Percentiles rank a stretch among this genome's conserved stretches.
These are phyloP conservation scores for Ogataea pilisensis DNA, from an alignment of 805 yeast species.

Conservation along the genomic window DNA sequence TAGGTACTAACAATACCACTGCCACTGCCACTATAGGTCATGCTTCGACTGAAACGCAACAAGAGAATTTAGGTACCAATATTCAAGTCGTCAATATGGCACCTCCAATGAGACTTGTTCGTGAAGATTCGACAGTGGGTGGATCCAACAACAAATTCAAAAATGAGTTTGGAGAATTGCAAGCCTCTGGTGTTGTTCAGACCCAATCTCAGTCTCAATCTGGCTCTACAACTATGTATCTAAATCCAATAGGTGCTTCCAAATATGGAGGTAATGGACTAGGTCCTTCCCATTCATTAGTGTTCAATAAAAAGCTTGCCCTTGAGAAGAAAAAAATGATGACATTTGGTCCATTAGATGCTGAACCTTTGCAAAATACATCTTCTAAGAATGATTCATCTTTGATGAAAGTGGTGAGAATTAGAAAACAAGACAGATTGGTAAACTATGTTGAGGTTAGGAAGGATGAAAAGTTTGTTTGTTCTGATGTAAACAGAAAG, in stretches of 20 bases:
- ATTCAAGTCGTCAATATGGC: conserved; percentile 13
- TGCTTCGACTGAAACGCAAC: background rate
- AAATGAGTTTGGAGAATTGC: conserved; percentile 48
- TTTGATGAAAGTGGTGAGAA: conserved; percentile 15
- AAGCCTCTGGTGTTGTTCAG: conserved; percentile 54
- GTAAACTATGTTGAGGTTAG: conserved; percentile 18
- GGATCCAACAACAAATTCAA: conserved; percentile 17
- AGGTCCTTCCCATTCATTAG: conserved; percentile 56
- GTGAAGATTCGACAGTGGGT: conserved; percentile 24
- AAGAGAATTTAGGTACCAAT: background rate
- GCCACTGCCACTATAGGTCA: background rate
- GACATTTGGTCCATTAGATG: conserved; percentile 20
- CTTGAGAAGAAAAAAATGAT: conserved; percentile 38
- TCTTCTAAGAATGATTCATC: conserved; percentile 4
- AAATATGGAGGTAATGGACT: conserved; percentile 50
- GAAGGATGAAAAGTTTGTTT: conserved; percentile 16
- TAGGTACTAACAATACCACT: background rate
- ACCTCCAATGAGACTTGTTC: conserved; percentile 22
- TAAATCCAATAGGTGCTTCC: conserved; percentile 7
- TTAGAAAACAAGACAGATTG: conserved; percentile 20
- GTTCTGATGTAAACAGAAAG: conserved; percentile 13
- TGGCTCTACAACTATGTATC: conserved; percentile 23
- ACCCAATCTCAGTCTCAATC: conserved; percentile 36
- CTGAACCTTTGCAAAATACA: background rate
- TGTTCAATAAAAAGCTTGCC: conserved; percentile 46